Evolutionary conservation across 768 basidiomycete species (phyloP), one percentile per base, ranked within the genome.

Genomic region (Leccinellum rugosiceps): DNA sequence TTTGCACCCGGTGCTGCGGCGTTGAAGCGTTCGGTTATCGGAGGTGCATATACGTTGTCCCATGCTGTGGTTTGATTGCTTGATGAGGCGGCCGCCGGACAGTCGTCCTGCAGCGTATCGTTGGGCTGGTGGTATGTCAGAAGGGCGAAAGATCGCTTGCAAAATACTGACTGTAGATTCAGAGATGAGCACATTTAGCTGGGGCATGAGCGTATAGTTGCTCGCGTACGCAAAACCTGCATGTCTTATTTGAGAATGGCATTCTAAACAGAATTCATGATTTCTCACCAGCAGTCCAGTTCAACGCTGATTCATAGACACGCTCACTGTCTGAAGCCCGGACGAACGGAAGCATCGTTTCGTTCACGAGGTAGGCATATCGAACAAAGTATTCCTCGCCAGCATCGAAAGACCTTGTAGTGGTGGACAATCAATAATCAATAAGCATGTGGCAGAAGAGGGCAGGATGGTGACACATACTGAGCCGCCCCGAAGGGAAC

Each of bases 61-160:
- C 87, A 92, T 44, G 64, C 60, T 2, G 61, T 60, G 75, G 2
- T 52, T 48, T 38, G 74, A 73, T 0, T 82, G 75, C n/a, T 67
- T 68, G 35, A 9, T 38, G 35, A 38, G 17, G 35, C 17, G 35
- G 35, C 35, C 35, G 25, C 78, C 78, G 0, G 78, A 78, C 25
- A 76, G 76, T 9, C 84, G 84, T 58, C 88, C 89, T 79, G 83
- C 81, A 91, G 77, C 0, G 89, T 89, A 63, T 85, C 75, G 59
- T 91, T 89, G n/a, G 71, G 60, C 79, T 80, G 43, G 14, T 3
- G 6, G 38, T n/a, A 8, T n/a, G 35, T 38, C 35, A 38, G 35
- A 38, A 56, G 54, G 4, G 11, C 10, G 6, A 2, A 11, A 35
- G 28, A 28, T 4, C 17, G 26, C 34, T 2, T 6, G 52, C 4